Conservation (phyloP, 768 basidiomycete species). For the Amyloporia xantha region DNA sequence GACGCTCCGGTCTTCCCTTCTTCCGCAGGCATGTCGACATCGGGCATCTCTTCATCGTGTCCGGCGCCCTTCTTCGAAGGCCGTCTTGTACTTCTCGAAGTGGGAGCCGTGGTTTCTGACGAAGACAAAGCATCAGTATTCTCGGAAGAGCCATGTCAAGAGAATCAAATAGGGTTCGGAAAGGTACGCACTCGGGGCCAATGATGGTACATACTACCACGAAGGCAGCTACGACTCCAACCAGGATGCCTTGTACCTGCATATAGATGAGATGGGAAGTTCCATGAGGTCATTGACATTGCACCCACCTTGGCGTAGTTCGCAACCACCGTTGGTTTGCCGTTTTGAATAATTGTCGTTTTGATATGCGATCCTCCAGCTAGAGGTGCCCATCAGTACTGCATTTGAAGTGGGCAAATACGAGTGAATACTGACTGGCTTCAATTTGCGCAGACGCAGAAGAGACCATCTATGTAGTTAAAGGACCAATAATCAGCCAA, state of each 20-base stretch:
- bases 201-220: slow-evolving; percentile 70
- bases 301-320: slow-evolving; percentile 39
- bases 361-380: slow-evolving; percentile 37
- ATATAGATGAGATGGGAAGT: not conserved
- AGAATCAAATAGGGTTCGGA: too few relatives aligned
- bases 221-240: slow-evolving; percentile 76
- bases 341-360: slow-evolving; percentile 24
- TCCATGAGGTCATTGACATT: too few relatives aligned
- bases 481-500: too few relatives aligned
- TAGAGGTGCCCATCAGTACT: too few relatives aligned
- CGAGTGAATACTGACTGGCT: slow-evolving; percentile 21
- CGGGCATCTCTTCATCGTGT: slow-evolving; percentile 36
- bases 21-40: slow-evolving; percentile 9
- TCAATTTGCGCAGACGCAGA: slow-evolving; percentile 30
- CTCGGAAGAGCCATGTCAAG: too few relatives aligned
- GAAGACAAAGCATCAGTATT: not conserved
- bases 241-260: slow-evolving; percentile 71
- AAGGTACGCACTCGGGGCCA: slow-evolving; percentile 61
- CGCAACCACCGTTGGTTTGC: slow-evolving; percentile 26
- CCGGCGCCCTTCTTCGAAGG: slow-evolving; percentile 73
- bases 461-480: slow-evolving; percentile 15
- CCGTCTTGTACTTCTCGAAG: slow-evolving; percentile 79
- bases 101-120: slow-evolving; percentile 38
- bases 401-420: not conserved
- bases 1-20: not conserved